Conservation (phyloP, 1,284 basidiomycete genomes). For the Boletus sp. region DNA sequence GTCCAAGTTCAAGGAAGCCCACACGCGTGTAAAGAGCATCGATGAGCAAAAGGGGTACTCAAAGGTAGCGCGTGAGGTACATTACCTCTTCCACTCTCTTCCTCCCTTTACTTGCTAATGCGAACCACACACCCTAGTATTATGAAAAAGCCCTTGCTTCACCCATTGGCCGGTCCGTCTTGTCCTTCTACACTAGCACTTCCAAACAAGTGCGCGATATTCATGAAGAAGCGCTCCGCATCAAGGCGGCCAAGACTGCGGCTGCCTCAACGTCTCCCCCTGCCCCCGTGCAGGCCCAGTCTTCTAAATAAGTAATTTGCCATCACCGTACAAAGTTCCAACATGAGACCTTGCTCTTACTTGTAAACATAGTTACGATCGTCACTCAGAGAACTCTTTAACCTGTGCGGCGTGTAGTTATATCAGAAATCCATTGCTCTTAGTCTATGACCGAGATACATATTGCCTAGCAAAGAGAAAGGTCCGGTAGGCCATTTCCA, state of each 20-base stretch:
- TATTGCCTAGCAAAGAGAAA: constrained; percentile 1
- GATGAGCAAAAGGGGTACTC: constrained; percentile 79
- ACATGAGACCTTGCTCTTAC: background rate
- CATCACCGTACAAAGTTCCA: background rate
- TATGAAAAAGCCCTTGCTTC: constrained; percentile 74
- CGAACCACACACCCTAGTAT: constrained; percentile 47
- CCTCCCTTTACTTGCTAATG: constrained; percentile 2
- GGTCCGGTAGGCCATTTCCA: background rate
- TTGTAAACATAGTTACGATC: constrained; percentile 8
- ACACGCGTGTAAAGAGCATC: constrained; percentile 62
- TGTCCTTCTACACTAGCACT: constrained; percentile 73
- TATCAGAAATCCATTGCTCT: background rate
- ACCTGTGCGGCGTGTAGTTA: background rate
- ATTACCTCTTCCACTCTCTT: constrained; percentile 13
- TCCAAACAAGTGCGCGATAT: constrained; percentile 81
- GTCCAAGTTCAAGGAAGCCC: constrained; percentile 55
- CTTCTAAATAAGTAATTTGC: constrained; percentile 2
- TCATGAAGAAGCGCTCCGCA: constrained; percentile 82
- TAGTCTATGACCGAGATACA: no score
- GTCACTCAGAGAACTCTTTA: background rate
- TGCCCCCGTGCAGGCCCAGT: constrained; percentile 10
- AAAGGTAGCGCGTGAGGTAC: constrained; percentile 64
- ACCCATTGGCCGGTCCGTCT: constrained; percentile 73
- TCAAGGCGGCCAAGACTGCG: constrained; percentile 55
- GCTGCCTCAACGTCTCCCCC: constrained; percentile 12